phyloP scores from a whole-genome alignment of 371 early-diverging fungal species.

The Syncephalastrum sp. region DNA sequence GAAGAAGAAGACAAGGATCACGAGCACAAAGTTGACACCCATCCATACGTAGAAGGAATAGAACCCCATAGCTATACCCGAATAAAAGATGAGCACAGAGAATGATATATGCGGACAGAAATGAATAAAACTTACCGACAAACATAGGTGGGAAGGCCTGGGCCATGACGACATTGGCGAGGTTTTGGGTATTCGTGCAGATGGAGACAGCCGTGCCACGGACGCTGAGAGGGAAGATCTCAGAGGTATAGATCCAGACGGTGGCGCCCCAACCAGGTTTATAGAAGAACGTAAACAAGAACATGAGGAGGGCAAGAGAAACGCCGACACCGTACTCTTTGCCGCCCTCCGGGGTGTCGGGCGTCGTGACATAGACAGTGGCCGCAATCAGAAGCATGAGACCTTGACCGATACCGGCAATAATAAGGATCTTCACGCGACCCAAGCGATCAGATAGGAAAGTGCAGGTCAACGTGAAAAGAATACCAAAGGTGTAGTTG shows the following conservation, averaged over 20 bases:
- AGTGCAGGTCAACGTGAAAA: slow-evolving; percentile 29
- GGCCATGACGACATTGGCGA: slow-evolving; percentile 63
- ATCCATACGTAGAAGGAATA: slow-evolving; percentile 28
- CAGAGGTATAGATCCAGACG: slow-evolving; percentile 88
- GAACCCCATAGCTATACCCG: slow-evolving; percentile 37
- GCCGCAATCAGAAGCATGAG: slow-evolving; percentile 24
- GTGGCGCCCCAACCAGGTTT: slow-evolving; percentile 79
- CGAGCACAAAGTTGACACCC: slow-evolving; percentile 38
- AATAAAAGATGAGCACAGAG: too few relatives aligned
- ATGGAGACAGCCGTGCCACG: slow-evolving; percentile 76
- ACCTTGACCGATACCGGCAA: slow-evolving; percentile 27
- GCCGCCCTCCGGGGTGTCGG: slow-evolving; percentile 7
- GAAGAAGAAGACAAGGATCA: slow-evolving; percentile 58
- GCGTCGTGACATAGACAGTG: slow-evolving; percentile 23
- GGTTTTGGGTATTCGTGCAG: slow-evolving; percentile 84
- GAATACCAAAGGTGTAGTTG: slow-evolving; percentile 29
- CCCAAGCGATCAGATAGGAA: slow-evolving; percentile 25
- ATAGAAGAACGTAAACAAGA: slow-evolving; percentile 30
- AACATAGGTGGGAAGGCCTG: slow-evolving; percentile 68
- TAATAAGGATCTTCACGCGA: slow-evolving; percentile 18
- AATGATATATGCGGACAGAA: not conserved
- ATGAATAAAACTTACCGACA: slow-evolving; percentile 33
- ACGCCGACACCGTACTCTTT: slow-evolving; percentile 17
- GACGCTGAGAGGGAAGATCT: slow-evolving; percentile 73
- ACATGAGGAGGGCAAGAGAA: slow-evolving; percentile 23